Percentiles rank a stretch among this genome's conserved stretches.
These are phyloP conservation scores for Tricholomella constricta DNA, from an alignment of 768 basidiomycete genomes.

Conservation along the genomic window DNA sequence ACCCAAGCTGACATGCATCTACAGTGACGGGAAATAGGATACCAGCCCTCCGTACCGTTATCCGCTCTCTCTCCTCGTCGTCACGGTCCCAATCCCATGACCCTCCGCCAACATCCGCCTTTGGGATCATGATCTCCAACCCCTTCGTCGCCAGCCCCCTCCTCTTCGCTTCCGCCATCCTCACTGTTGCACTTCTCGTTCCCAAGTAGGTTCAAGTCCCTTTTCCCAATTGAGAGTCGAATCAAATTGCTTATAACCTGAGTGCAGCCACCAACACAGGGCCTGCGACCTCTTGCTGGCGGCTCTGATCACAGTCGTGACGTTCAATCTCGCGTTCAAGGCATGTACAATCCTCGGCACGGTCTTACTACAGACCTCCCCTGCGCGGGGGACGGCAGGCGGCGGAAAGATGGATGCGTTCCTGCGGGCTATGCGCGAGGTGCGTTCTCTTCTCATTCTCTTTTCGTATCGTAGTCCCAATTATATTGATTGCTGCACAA, in stretches of 20 bases:
- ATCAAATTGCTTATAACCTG: no score
- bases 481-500: not conserved
- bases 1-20: not conserved
- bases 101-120: constrained; percentile 21
- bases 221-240: not conserved
- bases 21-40: constrained; percentile 63
- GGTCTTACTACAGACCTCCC: constrained; percentile 88
- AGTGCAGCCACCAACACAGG: constrained; percentile 53
- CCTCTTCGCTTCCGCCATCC: constrained; percentile 54
- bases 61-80: constrained; percentile 46
- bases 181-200: constrained; percentile 53
- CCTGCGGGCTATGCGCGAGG: constrained; percentile 79
- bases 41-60: constrained; percentile 50
- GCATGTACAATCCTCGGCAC: constrained; percentile 83
- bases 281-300: constrained; percentile 87
- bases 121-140: constrained; percentile 58
- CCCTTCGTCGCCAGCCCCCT: constrained; percentile 75
- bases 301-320: constrained; percentile 70
- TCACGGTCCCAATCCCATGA: constrained; percentile 33
- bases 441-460: constrained; percentile 33
- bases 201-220: constrained; percentile 50
- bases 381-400: constrained; percentile 55
- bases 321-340: constrained; percentile 82
- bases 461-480: not conserved
- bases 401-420: constrained; percentile 82